Conservation (phyloP, 192 early-diverging fungal species). For the Backusella mclennaniae region DNA sequence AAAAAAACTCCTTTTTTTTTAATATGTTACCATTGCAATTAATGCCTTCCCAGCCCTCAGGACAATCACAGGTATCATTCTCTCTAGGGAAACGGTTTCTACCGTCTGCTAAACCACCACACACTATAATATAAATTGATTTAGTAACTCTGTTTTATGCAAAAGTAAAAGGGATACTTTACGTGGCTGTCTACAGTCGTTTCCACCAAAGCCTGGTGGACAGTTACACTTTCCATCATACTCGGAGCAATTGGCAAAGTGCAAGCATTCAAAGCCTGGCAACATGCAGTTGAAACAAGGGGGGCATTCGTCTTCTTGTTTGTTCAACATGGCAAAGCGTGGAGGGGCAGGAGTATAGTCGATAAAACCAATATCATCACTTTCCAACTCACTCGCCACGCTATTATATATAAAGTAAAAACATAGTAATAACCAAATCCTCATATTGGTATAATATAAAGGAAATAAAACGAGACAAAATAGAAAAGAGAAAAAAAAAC, state of each 20-base stretch:
- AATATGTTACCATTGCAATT: constrained; percentile 80
- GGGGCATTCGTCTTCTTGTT: constrained; percentile 52
- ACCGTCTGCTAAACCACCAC: constrained; percentile 68
- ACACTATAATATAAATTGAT: constrained; percentile 50
- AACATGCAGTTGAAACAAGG: constrained; percentile 87
- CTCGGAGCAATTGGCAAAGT: constrained; percentile 73
- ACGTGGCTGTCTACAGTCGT: constrained; percentile 73
- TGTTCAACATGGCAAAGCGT: not conserved
- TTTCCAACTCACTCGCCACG: not conserved
- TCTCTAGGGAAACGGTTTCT: constrained; percentile 54
- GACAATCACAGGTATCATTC: constrained; percentile 67
- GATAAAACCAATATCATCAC: not conserved
- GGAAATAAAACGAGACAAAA: not conserved
- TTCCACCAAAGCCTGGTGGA: constrained; percentile 77
- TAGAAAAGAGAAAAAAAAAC: not conserved
- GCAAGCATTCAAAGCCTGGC: constrained; percentile 67
- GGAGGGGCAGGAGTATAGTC: not conserved
- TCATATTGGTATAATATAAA: not conserved
- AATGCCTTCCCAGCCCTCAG: constrained; percentile 88
- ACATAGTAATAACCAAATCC: constrained; percentile 3
- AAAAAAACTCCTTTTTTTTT: not conserved
- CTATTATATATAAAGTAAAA: constrained; percentile 1
- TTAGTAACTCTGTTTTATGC: not conserved
- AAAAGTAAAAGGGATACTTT: constrained; percentile 15
- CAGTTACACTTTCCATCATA: constrained; percentile 76